Base-by-base conservation (phyloP, 495 filamentous ascomycete species). In the Talaromyces ruber region DNA sequence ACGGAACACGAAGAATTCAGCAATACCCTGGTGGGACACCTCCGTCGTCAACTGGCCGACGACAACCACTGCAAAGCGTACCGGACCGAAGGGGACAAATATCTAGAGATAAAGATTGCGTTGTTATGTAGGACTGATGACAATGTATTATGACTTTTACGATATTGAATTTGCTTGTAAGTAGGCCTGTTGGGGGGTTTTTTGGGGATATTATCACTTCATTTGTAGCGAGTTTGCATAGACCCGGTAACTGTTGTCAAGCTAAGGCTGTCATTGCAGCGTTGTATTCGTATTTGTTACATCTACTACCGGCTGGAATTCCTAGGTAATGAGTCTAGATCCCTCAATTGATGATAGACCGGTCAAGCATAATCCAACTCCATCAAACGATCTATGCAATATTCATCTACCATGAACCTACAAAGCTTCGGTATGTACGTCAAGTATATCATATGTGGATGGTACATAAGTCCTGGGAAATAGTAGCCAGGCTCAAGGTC, bases 101-200 rank as follows among this genome's bases (percentile, higher is more conserved):
- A 16, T 34, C 37, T 30, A 63, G 70, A 39, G 73, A 68, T 52
- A 76, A 76, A 64, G 76, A 78, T 43, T 80, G 77, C 63, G 66
- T 79, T 45, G 65, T 80, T 62, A 80, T 80, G 77, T 80, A 62
- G 50, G 39, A 8, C 18, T 30, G 22, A 39, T 39, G 4, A 5
- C 14, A 14, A 56, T 56, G 16, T 32, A 57, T 34, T 39, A 39
- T 24, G 32, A n/a, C n/a, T 45, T 6, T 57, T 34, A 57, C 34
- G 54, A 57, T 21, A 32, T 57, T 14, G 14, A 34, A 16, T 7
- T 1, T 21, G 28, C 37, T 37, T 59, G 6, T 45, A 7, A 6
- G 16, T 51, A 7, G 1, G n/a, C 47, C 7, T 18, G n/a, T 9
- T 51, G 12, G 3, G 34, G 11, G 32, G 14, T 39, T 39, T 39